Base-by-base conservation (phyloP, 2,329 filamentous ascomycete genomes). In the Penicillium griseofulvum region DNA sequence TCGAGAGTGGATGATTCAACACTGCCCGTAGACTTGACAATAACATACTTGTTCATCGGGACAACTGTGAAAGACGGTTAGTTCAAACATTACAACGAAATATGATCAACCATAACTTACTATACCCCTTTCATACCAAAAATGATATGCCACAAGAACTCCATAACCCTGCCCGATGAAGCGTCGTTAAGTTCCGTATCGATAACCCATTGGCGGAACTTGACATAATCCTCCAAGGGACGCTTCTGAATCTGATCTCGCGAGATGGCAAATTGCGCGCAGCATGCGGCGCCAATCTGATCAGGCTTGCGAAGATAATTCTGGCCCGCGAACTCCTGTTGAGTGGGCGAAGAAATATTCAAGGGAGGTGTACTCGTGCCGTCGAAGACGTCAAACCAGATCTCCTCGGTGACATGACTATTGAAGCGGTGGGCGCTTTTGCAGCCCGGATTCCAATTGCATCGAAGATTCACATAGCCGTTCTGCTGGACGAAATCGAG, bases 111-210 rank as follows among this genome's bases (percentile, higher is more conserved):
- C 5, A 39, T 16, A 33, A 68, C 72, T 61, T 64, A 76, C 73
- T 74, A 73, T 17, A 78, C 68, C 8, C 74, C 67, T 22, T 72
- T 65, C 63, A 69, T 71, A 33, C 73, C 72, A 55, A 76, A 82
- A 68, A 80, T 76, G 68, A 84, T 78, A 67, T 88, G 86, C 85
- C 85, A 88, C 17, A 85, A 70, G 62, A 86, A 87, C 65, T 88
- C 85, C 67, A 87, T 79, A 2, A 87, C 78, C 22, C 85, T 75
- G 2, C 85, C 85, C 28, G 80, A 84, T 26, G 81, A 69, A 17
- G 78, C 77, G 65, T 87, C 83, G 5, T 76, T 76, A 48, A 84
- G 67, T 5, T 78, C 70, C 2, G 84, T 84, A 10, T 78, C 74
- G n/a, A 85, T 65, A 38, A 87, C 60, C 86, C 85, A 88, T 43